Conservation (phyloP, 2,329 filamentous ascomycete genomes). For the Cercospora zeina region DNA sequence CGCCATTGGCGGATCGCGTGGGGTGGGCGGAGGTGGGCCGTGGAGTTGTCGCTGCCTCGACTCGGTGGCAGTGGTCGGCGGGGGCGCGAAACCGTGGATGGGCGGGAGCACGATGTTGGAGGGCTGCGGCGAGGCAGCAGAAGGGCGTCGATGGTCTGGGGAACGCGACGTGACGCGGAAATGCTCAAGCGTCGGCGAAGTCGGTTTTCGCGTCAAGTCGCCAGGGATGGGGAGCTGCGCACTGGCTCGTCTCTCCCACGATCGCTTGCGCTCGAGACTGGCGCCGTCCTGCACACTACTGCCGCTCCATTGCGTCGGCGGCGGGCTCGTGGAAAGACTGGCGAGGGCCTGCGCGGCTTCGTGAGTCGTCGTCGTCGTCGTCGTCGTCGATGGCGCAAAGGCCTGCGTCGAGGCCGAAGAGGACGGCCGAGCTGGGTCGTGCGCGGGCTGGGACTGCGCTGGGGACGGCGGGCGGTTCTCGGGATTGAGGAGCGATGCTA, state of each 20-base stretch:
- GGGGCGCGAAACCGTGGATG: slow-evolving; percentile 38
- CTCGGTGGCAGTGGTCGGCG: neutral
- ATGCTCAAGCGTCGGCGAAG: slow-evolving; percentile 50
- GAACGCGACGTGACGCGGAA: slow-evolving; percentile 51
- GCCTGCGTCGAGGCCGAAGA: neutral
- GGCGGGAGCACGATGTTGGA: slow-evolving; percentile 46
- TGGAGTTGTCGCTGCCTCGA: neutral
- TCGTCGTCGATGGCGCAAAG: neutral
- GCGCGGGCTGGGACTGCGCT: slow-evolving; percentile 22
- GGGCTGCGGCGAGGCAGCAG: slow-evolving; percentile 40
- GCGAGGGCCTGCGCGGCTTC: slow-evolving; percentile 45
- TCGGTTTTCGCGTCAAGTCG: slow-evolving; percentile 5
- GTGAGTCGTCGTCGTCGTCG: slow-evolving; percentile 17
- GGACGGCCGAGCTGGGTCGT: slow-evolving; percentile 18
- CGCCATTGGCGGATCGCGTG: neutral
- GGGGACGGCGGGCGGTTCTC: slow-evolving; percentile 29
- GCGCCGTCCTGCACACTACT: slow-evolving; percentile 3
- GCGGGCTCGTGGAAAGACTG: slow-evolving; percentile 33
- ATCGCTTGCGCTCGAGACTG: slow-evolving; percentile 26
- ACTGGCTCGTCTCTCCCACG: slow-evolving; percentile 36
- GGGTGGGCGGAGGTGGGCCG: neutral
- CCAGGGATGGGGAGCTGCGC: slow-evolving; percentile 16
- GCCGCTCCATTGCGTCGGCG: slow-evolving; percentile 26
- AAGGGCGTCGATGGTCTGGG: slow-evolving; percentile 45
- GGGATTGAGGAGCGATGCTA: slow-evolving; percentile 44